Conservation (phyloP, 73 alveolate species). For the Uronychia binucleata region DNA sequence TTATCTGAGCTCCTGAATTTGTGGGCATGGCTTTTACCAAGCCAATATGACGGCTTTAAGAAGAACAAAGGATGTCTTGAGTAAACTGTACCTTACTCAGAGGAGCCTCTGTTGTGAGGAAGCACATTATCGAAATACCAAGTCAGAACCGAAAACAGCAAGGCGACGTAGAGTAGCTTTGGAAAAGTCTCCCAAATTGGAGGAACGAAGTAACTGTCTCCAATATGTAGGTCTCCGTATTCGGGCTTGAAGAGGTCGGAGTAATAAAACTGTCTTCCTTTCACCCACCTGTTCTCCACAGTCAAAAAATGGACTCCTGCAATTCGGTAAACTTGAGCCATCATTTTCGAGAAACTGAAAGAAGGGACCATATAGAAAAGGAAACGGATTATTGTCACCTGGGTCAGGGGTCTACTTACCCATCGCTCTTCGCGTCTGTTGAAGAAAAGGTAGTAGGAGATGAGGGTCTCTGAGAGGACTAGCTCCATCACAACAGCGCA, state of each 20-base stretch:
- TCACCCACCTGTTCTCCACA: slow-evolving; percentile 23
- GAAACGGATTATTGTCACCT: background rate
- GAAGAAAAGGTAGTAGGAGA: slow-evolving; percentile 25
- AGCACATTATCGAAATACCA: slow-evolving; percentile 47
- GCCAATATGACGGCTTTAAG: slow-evolving; percentile 35
- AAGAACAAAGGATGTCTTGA: slow-evolving; percentile 11
- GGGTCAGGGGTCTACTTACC: slow-evolving; percentile 1
- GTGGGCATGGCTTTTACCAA: too few relatives aligned
- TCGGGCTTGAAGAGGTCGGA: slow-evolving; percentile 11
- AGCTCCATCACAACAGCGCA: slow-evolving; percentile 3
- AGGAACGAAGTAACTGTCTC: slow-evolving; percentile 14
- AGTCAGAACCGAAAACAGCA: background rate
- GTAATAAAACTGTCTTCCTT: slow-evolving; percentile 14
- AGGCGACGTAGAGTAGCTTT: background rate
- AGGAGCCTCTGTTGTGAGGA: slow-evolving; percentile 24
- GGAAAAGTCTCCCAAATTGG: background rate
- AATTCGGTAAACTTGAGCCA: slow-evolving; percentile 8
- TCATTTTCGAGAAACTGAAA: slow-evolving; percentile 13
- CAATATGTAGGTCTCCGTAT: slow-evolving; percentile 16
- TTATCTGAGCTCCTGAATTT: background rate
- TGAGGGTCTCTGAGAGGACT: slow-evolving; percentile 7
- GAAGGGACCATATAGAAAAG: slow-evolving; percentile 25
- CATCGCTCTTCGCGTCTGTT: background rate
- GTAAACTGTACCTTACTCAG: background rate
- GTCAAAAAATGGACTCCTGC: slow-evolving; percentile 22